Evolutionary conservation across 257 asterid species (phyloP).

Genomic region (Salvia splendens): DNA sequence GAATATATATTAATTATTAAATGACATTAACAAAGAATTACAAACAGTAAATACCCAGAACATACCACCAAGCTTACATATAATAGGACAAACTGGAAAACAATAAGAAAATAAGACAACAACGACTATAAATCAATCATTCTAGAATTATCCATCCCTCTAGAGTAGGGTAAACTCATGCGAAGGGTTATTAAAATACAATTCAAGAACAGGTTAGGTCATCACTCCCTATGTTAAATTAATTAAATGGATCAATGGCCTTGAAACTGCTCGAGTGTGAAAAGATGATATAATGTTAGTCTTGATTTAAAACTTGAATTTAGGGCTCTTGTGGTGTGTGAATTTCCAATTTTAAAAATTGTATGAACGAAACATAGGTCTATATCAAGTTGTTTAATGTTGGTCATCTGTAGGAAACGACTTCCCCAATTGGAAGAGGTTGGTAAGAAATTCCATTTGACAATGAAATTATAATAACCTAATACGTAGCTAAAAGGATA

Average conservation of each 20-base stretch:
- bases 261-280: neutral
- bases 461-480: neutral
- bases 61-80: conserved; percentile 14
- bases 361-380: too few relatives aligned
- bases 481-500: neutral
- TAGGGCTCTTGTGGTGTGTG: neutral
- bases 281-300: neutral
- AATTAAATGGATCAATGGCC: neutral
- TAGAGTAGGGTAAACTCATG: neutral
- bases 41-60: conserved; percentile 12
- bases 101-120: conserved; percentile 23
- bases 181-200: neutral
- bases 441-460: conserved; percentile 17
- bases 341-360: neutral
- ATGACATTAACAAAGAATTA: neutral
- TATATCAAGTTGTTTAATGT: neutral
- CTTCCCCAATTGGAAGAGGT: neutral
- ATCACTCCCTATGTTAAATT: neutral
- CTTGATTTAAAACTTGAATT: neutral
- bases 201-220: neutral
- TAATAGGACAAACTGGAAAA: conserved; percentile 19
- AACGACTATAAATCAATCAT: conserved; percentile 20
- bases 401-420: neutral
- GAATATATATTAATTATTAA: conserved; percentile 12
- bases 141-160: conserved; percentile 5